Conservation (phyloP, 2,329 filamentous ascomycete species). For the Epichloe baconii region DNA sequence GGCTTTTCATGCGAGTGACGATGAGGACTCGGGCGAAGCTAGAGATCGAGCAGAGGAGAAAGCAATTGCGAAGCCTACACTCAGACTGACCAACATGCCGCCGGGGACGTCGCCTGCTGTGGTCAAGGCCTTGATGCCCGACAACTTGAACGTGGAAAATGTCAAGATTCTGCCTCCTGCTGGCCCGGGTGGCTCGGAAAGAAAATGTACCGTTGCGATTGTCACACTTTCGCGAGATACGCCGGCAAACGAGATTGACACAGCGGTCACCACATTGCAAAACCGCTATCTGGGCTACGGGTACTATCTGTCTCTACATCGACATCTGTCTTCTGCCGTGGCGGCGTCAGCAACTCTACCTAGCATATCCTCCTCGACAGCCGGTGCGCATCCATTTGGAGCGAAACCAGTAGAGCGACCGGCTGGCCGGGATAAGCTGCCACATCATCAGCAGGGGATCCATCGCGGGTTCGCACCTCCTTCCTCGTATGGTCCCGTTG, state of each 20-base stretch:
- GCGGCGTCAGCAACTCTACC: constrained; percentile 3
- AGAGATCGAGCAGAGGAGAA: constrained; percentile 38
- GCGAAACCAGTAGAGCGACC: constrained; percentile 49
- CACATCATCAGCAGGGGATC: constrained; percentile 30
- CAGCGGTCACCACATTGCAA: constrained; percentile 62
- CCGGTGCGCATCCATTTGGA: constrained; percentile 58
- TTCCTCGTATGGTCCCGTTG: constrained; percentile 43
- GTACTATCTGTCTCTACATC: constrained; percentile 65
- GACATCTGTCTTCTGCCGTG: constrained; percentile 67
- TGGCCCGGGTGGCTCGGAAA: constrained; percentile 42
- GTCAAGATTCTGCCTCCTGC: constrained; percentile 50
- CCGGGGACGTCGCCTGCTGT: constrained; percentile 45
- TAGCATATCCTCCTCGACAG: constrained; percentile 17
- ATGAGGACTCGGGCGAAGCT: constrained; percentile 35
- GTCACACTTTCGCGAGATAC: constrained; percentile 72
- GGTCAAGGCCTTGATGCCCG: constrained; percentile 45
- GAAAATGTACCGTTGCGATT: constrained; percentile 64
- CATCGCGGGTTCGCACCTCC: constrained; percentile 64
- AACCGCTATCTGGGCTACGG: constrained; percentile 79
- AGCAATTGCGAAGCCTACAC: constrained; percentile 47
- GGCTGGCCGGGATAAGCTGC: constrained; percentile 14
- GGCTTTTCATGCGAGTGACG: constrained; percentile 58
- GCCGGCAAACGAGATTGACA: constrained; percentile 70
- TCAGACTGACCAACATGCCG: constrained; percentile 48
- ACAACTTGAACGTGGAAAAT: constrained; percentile 53